phyloP scores from a whole-genome alignment of 2,329 filamentous ascomycete genomes.

The Xylariaceae sp. region DNA sequence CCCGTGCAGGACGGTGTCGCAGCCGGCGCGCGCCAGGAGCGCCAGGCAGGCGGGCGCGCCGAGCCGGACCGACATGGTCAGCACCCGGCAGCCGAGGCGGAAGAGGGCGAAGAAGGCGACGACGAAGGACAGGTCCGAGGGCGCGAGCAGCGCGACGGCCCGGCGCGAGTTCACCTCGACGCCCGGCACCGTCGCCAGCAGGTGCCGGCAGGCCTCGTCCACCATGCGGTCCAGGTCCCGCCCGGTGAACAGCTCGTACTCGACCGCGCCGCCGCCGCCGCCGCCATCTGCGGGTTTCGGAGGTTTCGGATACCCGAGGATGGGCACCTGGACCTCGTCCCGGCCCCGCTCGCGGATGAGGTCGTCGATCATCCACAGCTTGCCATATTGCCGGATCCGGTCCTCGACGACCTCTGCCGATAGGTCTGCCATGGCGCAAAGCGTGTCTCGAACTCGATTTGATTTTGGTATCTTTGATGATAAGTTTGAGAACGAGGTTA shows the following conservation, averaged over 20 bases:
- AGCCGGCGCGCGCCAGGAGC: constrained; percentile 28
- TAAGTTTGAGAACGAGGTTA: background rate
- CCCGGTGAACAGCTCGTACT: constrained; percentile 34
- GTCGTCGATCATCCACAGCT: constrained; percentile 33
- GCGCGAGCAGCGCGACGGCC: constrained; percentile 31
- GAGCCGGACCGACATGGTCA: constrained; percentile 36
- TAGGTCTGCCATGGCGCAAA: constrained; percentile 18
- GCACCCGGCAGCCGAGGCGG: constrained; percentile 34
- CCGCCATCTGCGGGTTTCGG: too few species aligned
- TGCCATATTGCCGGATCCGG: constrained; percentile 27
- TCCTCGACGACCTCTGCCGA: constrained; percentile 19
- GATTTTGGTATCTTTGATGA: background rate
- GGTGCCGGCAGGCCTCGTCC: constrained; percentile 25
- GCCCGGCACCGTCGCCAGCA: constrained; percentile 24
- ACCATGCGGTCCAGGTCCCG: constrained; percentile 32
- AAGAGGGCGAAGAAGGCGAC: constrained; percentile 35
- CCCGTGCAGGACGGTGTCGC: constrained; percentile 29
- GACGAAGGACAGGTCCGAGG: constrained; percentile 34
- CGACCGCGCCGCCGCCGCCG: constrained; percentile 21
- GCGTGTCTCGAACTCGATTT: background rate
- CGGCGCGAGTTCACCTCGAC: constrained; percentile 21
- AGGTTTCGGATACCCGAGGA: constrained; percentile 35
- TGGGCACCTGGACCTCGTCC: constrained; percentile 30
- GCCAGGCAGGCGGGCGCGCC: constrained; percentile 31
- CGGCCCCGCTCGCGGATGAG: constrained; percentile 30